phyloP scores from a whole-genome alignment of 75 land plant genomes.

The Sequoiadendron giganteum region DNA sequence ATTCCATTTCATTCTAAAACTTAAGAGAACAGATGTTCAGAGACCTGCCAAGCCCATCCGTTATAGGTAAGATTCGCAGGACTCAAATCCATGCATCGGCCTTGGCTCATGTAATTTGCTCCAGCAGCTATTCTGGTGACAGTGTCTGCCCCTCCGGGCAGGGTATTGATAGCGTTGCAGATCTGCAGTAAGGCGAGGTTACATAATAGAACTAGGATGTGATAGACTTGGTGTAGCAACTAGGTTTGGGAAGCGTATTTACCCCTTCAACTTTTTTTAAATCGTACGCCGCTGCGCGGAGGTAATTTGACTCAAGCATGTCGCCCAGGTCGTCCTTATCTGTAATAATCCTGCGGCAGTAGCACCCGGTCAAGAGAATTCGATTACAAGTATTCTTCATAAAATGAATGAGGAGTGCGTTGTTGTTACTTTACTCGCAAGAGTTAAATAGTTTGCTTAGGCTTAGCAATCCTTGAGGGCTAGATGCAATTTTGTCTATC shows the following conservation, averaged over 20 bases:
- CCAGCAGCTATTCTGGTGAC: slow-evolving; percentile 34
- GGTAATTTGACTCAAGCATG: neutral
- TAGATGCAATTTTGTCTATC: slow-evolving; percentile 32
- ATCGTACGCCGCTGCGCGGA: slow-evolving; percentile 14
- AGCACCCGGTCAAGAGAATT: neutral
- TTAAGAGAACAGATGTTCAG: no score
- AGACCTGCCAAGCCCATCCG: no score
- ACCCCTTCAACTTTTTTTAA: neutral
- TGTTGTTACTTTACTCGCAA: slow-evolving; percentile 37
- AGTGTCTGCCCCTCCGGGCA: slow-evolving; percentile 17
- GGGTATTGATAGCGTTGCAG: slow-evolving; percentile 33
- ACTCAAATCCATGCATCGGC: slow-evolving; percentile 14
- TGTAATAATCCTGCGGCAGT: no score
- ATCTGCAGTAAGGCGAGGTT: slow-evolving; percentile 11
- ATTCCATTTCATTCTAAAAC: no score
- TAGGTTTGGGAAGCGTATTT: neutral
- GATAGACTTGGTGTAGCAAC: no score
- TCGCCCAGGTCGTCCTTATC: neutral
- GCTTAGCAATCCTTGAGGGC: slow-evolving; percentile 37
- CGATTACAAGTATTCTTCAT: neutral
- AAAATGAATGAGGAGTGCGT: neutral
- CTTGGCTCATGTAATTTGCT: slow-evolving; percentile 20
- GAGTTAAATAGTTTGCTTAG: slow-evolving; percentile 40
- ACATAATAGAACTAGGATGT: no score
- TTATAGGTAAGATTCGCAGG: neutral